Evolutionary conservation across 805 yeast genomes (phyloP).

Genomic region (Tetrapisispora taiwanensis): DNA sequence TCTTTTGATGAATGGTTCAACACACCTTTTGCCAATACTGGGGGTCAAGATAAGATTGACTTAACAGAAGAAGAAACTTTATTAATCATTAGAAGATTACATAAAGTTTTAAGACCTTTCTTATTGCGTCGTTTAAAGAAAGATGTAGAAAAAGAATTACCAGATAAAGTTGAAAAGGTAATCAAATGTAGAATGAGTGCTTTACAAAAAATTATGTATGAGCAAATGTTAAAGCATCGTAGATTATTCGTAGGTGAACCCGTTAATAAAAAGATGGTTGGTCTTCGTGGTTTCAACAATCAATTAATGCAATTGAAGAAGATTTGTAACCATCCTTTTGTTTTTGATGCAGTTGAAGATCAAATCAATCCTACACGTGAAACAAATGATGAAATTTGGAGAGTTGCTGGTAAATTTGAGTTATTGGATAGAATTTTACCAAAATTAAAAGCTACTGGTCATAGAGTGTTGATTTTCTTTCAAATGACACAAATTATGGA

Average conservation of each 20-base stretch:
- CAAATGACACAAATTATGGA: slow-evolving; percentile 90
- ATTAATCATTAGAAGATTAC: slow-evolving; percentile 73
- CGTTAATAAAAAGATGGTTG: slow-evolving; percentile 41
- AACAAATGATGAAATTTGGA: slow-evolving; percentile 61
- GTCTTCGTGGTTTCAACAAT: slow-evolving; percentile 69
- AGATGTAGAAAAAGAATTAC: slow-evolving; percentile 80
- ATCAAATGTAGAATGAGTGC: slow-evolving; percentile 71
- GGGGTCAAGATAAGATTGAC: slow-evolving; percentile 70
- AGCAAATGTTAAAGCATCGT: slow-evolving; percentile 68
- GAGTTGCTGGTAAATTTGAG: slow-evolving; percentile 75
- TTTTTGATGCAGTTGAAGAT: slow-evolving; percentile 71
- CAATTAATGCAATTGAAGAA: slow-evolving; percentile 79
- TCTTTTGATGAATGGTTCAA: slow-evolving; percentile 87
- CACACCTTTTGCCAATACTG: slow-evolving; percentile 80
- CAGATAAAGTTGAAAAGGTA: slow-evolving; percentile 75
- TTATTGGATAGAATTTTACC: slow-evolving; percentile 65
- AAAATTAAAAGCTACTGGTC: slow-evolving; percentile 63
- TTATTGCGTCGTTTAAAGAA: slow-evolving; percentile 73
- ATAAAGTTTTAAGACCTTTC: slow-evolving; percentile 78
- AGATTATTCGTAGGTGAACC: slow-evolving; percentile 58
- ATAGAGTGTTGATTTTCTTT: slow-evolving; percentile 70
- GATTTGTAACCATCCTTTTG: slow-evolving; percentile 82
- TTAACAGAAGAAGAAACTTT: slow-evolving; percentile 79
- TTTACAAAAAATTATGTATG: slow-evolving; percentile 57
- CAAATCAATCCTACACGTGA: slow-evolving; percentile 52